Evolutionary conservation across 257 asterid species (phyloP).

Genomic region (Jaltomata sinuosa): DNA sequence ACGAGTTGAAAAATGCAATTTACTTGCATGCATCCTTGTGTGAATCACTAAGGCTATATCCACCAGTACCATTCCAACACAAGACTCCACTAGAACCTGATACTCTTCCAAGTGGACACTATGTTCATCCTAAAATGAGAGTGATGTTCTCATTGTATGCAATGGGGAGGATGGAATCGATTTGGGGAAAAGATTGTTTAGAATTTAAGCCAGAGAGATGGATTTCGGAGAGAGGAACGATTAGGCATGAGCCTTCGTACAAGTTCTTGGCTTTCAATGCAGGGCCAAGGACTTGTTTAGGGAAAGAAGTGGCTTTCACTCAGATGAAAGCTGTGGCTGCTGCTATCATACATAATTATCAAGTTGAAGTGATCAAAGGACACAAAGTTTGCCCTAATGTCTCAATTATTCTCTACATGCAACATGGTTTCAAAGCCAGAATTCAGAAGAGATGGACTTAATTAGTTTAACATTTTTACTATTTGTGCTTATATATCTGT

Average conservation of each 20-base stretch:
- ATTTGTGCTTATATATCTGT: neutral
- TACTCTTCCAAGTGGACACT: constrained; percentile 49
- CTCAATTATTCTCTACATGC: constrained; percentile 51
- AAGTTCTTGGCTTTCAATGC: constrained; percentile 61
- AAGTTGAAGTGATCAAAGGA: constrained; percentile 20
- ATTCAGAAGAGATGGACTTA: constrained; percentile 25
- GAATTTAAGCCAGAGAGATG: constrained; percentile 60
- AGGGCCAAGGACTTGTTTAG: constrained; percentile 61
- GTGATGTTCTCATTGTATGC: constrained; percentile 44
- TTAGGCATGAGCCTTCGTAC: constrained; percentile 43
- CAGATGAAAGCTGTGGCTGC: constrained; percentile 45
- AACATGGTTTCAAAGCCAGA: constrained; percentile 40
- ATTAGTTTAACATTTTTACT: neutral
- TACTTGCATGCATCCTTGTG: constrained; percentile 47
- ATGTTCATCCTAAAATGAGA: constrained; percentile 33
- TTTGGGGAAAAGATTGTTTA: constrained; percentile 47
- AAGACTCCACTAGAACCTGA: constrained; percentile 32
- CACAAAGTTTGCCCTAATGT: constrained; percentile 34
- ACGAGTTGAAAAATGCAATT: constrained; percentile 20
- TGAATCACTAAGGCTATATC: constrained; percentile 46
- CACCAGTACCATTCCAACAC: constrained; percentile 59
- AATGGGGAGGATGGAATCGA: constrained; percentile 45
- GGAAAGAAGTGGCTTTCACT: constrained; percentile 49
- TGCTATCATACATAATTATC: constrained; percentile 32
- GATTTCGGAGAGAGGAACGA: constrained; percentile 29